Base-by-base conservation (phyloP, 345 rosid species). In the Aegle marmelos region DNA sequence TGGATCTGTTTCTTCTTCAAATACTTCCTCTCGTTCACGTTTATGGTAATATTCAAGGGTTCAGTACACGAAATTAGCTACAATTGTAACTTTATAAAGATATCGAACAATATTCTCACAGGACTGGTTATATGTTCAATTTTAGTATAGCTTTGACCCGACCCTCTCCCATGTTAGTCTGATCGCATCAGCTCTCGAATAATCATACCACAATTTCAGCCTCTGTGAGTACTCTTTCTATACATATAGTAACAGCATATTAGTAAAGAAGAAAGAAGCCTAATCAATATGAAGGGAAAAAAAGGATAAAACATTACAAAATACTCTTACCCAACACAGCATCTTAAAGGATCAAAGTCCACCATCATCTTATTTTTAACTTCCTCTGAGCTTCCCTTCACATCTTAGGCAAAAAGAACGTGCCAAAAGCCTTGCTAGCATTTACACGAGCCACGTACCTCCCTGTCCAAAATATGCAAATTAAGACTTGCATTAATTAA, bases 181-280 rank as follows among this genome's bases (percentile, higher is more conserved):
- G 73, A 96, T 78, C 0, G 86, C 97, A 58, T 95, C 98, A 33
- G 96, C 96, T 78, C 97, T 98, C 31, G 91, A 65, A 63, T 88
- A 88, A 87, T 93, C 98, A 79, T 90, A 92, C 98, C 99, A 93
- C 9, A 88, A 72, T 85, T 91, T 92, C 83, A 95, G 78, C 68
- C 77, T 84, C 65, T 74, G 81, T n/a, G 85, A 77, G 75, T 83
- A 89, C 78, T 88, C 92, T 82, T 85, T 86, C 98, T 95, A 71
- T 79, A 83, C 61, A 68, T 68, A 76, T 58, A 76, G 56, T 50
- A 25, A 33, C 4, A 72, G 28, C 45, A 69, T 34, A 70, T 68
- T 68, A 78, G 73, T 24, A 80, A 60, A 82, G 24, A 72, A 77
- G 64, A 80, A 60, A 82, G 24, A 72, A 77, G 64, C 24, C 9